Evolutionary conservation across 169 alveolate genomes (phyloP), one percentile per base, ranked within the genome.

Genomic region (Ichthyophthirius multifiliis): DNA sequence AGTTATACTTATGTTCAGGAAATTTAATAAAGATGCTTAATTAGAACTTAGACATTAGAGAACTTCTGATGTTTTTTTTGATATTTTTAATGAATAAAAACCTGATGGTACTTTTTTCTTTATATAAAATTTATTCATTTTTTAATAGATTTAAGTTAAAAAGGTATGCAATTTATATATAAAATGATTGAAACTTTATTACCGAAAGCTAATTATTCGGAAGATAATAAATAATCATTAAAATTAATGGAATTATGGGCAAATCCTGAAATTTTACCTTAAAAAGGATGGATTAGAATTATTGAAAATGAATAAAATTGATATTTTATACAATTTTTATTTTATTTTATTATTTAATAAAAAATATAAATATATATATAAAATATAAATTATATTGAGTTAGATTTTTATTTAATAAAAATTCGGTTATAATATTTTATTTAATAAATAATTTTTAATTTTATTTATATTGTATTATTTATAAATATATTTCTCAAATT

Each of bases 1-100:
- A 64, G 84, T 85, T 35, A 81, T 88, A 16, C 64, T 88, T 5
- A 84, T 88, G 85, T 81, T 88, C 63, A 75, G 93, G 67, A 83
- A 82, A 80, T 30, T 64, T 27, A 63, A 43, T 4, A 77, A 77
- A 77, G 27, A 27, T 16, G 71, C 71, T 4, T 65, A 78, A 34
- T 63, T 88, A 13, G 88, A 83, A 44, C 74, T 84, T 41, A 78
- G 93, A 76, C 90, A 88, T 82, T 55, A 88, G 76, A 81, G 90
- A 44, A 88, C 90, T 10, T 80, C 87, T 15, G 93, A 88, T 75
- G 84, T 81, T 9, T 84, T 83, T 83, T 84, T 78, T 71, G 90
- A 88, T 44, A 43, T 43, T 18, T 20, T 65, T 31, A 20, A 32
- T 35, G 16, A 62, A 18, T 23, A 78, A 16, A 63, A 64, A 39